Evolutionary conservation across 805 yeast genomes (phyloP).

Genomic region (Yamadazyma laniorum): DNA sequence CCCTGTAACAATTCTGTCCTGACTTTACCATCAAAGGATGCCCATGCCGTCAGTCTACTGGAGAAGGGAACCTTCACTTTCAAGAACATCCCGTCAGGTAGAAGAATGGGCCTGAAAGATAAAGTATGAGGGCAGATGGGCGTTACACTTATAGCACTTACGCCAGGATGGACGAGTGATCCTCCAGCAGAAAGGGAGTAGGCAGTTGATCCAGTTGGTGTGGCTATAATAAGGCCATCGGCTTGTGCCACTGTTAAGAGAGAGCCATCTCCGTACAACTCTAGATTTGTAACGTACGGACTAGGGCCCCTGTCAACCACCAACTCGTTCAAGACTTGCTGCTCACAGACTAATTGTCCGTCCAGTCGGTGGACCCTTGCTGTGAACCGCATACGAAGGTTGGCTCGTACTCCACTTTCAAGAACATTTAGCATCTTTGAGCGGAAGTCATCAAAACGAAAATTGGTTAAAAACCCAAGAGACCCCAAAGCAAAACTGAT

Average conservation of each 20-base stretch:
- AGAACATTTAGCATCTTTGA: conserved; percentile 56
- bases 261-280: conserved; percentile 83
- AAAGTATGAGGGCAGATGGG: conserved; percentile 96
- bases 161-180: conserved; percentile 89
- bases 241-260: conserved; percentile 89
- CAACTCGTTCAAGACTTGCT: conserved; percentile 84
- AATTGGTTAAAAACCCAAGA: conserved; percentile 61
- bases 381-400: conserved; percentile 82
- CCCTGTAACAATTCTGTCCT: conserved; percentile 80
- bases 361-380: conserved; percentile 61
- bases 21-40: conserved; percentile 91
- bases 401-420: conserved; percentile 67
- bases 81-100: conserved; percentile 90
- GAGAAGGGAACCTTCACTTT: conserved; percentile 75
- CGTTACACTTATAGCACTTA: conserved; percentile 86
- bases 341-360: conserved; percentile 57
- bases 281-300: conserved; percentile 87
- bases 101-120: conserved; percentile 85
- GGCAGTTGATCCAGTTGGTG: conserved; percentile 97
- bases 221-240: conserved; percentile 87
- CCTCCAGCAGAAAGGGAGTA: conserved; percentile 96
- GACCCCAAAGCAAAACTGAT: conserved; percentile 45
- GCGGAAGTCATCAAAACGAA: conserved; percentile 71
- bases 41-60: conserved; percentile 93
- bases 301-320: conserved; percentile 94